phyloP scores from a whole-genome alignment of 1,284 basidiomycete species.

The Microbotryomycetes sp. region DNA sequence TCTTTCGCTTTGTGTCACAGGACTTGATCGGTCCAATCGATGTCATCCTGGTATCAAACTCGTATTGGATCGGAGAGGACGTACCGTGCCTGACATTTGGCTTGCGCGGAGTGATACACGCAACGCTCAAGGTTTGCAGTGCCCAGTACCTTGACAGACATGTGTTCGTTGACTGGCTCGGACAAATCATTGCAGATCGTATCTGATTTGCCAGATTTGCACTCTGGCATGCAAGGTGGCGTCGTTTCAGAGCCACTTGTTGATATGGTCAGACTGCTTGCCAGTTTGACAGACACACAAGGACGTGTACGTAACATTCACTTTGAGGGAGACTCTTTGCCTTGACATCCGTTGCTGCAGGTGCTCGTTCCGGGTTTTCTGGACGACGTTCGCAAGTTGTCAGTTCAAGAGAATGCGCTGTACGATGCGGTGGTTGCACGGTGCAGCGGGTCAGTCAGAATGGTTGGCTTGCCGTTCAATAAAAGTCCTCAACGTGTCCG shows the following conservation, averaged over 20 bases:
- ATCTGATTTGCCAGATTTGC: constrained; percentile 57
- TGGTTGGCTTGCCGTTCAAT: background rate
- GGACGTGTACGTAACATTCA: constrained; percentile 26
- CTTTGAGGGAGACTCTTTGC: no score
- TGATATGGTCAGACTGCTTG: constrained; percentile 66
- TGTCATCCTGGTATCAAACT: constrained; percentile 78
- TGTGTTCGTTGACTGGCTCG: constrained; percentile 30
- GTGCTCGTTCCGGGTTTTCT: constrained; percentile 80
- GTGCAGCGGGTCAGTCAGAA: constrained; percentile 7
- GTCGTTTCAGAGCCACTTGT: constrained; percentile 37
- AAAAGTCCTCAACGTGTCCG: background rate
- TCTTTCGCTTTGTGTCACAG: constrained; percentile 40
- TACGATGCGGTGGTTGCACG: constrained; percentile 66
- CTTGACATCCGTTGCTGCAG: no score
- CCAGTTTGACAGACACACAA: constrained; percentile 57
- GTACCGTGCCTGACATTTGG: constrained; percentile 95
- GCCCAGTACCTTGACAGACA: background rate
- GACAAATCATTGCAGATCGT: constrained; percentile 23
- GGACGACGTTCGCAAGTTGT: constrained; percentile 43
- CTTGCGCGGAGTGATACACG: constrained; percentile 70
- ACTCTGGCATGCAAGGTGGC: constrained; percentile 90
- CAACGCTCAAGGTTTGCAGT: constrained; percentile 56
- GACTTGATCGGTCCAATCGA: constrained; percentile 73
- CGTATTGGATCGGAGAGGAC: constrained; percentile 91
- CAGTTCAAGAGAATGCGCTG: constrained; percentile 39